phyloP scores from a whole-genome alignment of 176 grass and related monocot species.

The Rhynchospora pubera region DNA sequence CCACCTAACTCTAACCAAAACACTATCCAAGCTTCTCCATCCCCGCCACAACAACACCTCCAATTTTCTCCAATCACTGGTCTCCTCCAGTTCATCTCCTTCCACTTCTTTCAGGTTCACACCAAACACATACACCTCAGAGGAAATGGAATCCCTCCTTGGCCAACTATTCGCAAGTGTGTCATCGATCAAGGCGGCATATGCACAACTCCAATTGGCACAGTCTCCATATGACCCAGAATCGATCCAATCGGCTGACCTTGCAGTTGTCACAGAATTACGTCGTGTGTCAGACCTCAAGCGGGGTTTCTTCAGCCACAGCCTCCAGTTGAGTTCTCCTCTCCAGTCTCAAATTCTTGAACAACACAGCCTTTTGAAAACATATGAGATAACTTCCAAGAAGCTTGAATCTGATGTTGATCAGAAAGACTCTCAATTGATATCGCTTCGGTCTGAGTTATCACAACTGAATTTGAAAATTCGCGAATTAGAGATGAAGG shows the following conservation, averaged over 20 bases:
- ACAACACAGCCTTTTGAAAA: slow-evolving; percentile 41
- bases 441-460: slow-evolving; percentile 17
- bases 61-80: neutral
- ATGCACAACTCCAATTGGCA: slow-evolving; percentile 71
- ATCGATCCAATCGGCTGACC: slow-evolving; percentile 52
- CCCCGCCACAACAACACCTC: neutral
- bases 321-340: neutral
- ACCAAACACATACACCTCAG: neutral
- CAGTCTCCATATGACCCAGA: slow-evolving; percentile 61
- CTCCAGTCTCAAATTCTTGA: slow-evolving; percentile 26
- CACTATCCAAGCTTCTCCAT: neutral
- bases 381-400: slow-evolving; percentile 53
- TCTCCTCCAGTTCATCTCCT: neutral
- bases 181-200: slow-evolving; percentile 83
- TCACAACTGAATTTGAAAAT: slow-evolving; percentile 14
- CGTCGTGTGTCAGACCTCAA: slow-evolving; percentile 57
- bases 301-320: slow-evolving; percentile 28
- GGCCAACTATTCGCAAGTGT: slow-evolving; percentile 54
- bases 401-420: slow-evolving; percentile 62
- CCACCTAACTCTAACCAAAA: neutral
- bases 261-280: slow-evolving; percentile 55
- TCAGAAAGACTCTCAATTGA: slow-evolving; percentile 38
- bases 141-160: slow-evolving; percentile 36
- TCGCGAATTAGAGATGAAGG: slow-evolving; percentile 31
- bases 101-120: neutral